phyloP scores from a whole-genome alignment of 352 stramenopile genomes.

The Phytophthora sp. region DNA sequence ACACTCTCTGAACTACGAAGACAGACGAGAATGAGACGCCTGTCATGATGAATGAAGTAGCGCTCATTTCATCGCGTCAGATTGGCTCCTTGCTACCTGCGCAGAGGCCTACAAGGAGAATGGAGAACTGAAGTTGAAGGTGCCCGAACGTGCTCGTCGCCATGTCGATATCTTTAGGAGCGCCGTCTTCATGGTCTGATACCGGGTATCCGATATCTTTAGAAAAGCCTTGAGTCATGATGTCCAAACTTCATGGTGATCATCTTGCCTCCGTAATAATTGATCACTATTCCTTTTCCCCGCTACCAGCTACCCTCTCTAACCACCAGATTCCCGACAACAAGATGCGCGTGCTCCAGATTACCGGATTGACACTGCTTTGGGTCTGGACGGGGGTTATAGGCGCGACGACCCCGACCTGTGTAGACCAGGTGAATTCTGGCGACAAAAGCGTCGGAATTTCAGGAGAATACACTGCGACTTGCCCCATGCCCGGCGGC shows the following conservation, averaged over 20 bases:
- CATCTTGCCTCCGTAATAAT: too few relatives aligned
- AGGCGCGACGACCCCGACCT: constrained; percentile 25
- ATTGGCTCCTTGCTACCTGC: not conserved
- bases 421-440: constrained; percentile 29
- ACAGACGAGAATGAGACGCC: constrained; percentile 21
- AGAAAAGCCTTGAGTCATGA: constrained; percentile 10
- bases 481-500: constrained; percentile 34
- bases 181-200: constrained; percentile 34
- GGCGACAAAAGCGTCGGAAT: constrained; percentile 47
- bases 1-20: constrained; percentile 15
- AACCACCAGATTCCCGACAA: constrained; percentile 1
- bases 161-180: constrained; percentile 29
- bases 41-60: constrained; percentile 9
- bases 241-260: too few relatives aligned
- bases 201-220: constrained; percentile 29
- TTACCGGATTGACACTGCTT: constrained; percentile 26
- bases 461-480: constrained; percentile 26
- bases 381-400: constrained; percentile 30
- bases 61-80: not conserved
- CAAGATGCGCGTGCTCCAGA: constrained; percentile 37
- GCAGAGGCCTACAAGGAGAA: too few relatives aligned
- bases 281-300: constrained; percentile 19
- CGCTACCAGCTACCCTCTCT: not conserved
- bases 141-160: too few relatives aligned
- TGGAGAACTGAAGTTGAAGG: constrained; percentile 1